Conservation (phyloP, 305 asterid species). For the Petunia hybrid region DNA sequence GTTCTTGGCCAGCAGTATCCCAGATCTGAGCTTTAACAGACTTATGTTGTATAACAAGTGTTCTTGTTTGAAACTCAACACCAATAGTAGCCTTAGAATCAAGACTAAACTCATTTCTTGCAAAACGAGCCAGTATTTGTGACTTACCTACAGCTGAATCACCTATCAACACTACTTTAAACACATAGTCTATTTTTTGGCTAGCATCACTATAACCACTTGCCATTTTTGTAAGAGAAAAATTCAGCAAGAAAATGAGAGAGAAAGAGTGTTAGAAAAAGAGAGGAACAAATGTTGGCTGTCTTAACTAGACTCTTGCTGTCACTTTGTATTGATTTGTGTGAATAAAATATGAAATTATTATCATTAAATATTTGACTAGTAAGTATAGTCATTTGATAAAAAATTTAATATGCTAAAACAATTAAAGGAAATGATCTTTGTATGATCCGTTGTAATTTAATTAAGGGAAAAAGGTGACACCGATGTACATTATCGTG, state of each 20-base stretch:
- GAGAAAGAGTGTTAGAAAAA: not conserved
- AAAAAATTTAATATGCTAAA: no score
- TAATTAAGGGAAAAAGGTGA: no score
- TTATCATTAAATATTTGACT: not conserved
- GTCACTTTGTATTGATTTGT: not conserved
- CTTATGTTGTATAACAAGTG: constrained; percentile 70
- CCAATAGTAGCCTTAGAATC: constrained; percentile 88
- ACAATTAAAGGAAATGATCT: no score
- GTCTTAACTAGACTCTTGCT: constrained; percentile 18
- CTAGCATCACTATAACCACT: constrained; percentile 65
- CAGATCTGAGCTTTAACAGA: constrained; percentile 91
- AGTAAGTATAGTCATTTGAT: no score
- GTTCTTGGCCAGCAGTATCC: constrained; percentile 92
- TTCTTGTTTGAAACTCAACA: constrained; percentile 82
- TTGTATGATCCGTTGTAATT: no score
- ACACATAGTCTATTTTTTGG: constrained; percentile 74
- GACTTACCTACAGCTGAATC: constrained; percentile 90
- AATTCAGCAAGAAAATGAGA: not conserved
- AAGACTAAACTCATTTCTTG: constrained; percentile 79
- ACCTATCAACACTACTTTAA: constrained; percentile 83
- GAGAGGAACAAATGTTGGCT: not conserved
- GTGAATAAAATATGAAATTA: not conserved
- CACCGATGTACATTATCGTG: no score
- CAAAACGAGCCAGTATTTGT: constrained; percentile 71
- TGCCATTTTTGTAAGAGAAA: constrained; percentile 47